Percentiles rank a stretch among this genome's conserved stretches.
Conservation (phyloP, 2,329 filamentous ascomycete species). For the Thermothelomyces thermophilus region DNA sequence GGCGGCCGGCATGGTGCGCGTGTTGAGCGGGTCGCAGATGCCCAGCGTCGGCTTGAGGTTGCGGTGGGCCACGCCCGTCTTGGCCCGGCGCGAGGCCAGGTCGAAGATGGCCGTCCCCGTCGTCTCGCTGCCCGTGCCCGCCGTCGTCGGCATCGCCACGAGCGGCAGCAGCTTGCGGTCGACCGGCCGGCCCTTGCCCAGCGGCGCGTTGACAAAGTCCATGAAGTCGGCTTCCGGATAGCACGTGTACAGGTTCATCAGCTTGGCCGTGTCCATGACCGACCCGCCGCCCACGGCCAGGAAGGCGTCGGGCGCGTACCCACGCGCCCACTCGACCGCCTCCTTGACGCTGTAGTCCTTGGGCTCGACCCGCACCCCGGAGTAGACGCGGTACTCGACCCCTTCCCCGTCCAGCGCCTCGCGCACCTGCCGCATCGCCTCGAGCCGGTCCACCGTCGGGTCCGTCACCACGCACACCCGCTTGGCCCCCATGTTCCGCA, state of each 20-base stretch:
- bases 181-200: slow-evolving; percentile 77
- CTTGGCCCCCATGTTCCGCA: slow-evolving; percentile 82
- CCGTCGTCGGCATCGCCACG: slow-evolving; percentile 78
- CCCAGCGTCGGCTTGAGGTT: slow-evolving; percentile 93
- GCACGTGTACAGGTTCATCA: slow-evolving; percentile 93
- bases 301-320: slow-evolving; percentile 78
- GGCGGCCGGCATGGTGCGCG: slow-evolving; percentile 87
- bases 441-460: slow-evolving; percentile 67
- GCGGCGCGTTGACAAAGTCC: slow-evolving; percentile 93
- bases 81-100: slow-evolving; percentile 78
- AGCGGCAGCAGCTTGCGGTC: slow-evolving; percentile 65
- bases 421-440: slow-evolving; percentile 83
- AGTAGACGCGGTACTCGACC: slow-evolving; percentile 73
- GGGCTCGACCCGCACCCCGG: slow-evolving; percentile 76
- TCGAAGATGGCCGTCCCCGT: slow-evolving; percentile 98
- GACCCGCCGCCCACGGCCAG: slow-evolving; percentile 88
- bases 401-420: slow-evolving; percentile 74
- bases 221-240: slow-evolving; percentile 91
- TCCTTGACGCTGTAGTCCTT: slow-evolving; percentile 90
- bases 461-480: slow-evolving; percentile 92
- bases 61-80: slow-evolving; percentile 92
- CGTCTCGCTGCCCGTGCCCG: slow-evolving; percentile 85
- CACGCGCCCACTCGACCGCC: slow-evolving; percentile 78
- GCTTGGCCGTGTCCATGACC: slow-evolving; percentile 95
- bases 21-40: slow-evolving; percentile 82